Evolutionary conservation across 2,329 filamentous ascomycete genomes (phyloP).

Genomic region (Colletotrichum ledebouriae): DNA sequence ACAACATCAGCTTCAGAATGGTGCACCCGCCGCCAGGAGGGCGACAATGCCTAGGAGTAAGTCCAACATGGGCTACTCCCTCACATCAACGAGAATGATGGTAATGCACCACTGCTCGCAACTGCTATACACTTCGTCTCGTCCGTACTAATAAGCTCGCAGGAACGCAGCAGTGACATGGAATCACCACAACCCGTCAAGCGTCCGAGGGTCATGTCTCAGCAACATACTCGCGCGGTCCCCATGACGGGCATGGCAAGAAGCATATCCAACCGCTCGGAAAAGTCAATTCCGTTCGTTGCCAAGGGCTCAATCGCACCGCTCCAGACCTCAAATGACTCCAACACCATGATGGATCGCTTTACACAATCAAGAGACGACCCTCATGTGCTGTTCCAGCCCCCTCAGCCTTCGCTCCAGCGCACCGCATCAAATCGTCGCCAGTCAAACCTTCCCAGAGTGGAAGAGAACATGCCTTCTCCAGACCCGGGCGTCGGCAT

Average conservation of each 20-base stretch:
- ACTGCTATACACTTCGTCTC: slow-evolving; percentile 3
- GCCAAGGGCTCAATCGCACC: slow-evolving; percentile 53
- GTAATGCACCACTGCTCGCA: slow-evolving; percentile 25
- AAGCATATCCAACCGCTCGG: slow-evolving; percentile 58
- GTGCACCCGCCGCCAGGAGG: slow-evolving; percentile 20
- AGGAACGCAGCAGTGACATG: slow-evolving; percentile 46
- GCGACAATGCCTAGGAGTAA: slow-evolving; percentile 41
- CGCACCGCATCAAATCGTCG: slow-evolving; percentile 47
- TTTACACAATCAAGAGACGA: slow-evolving; percentile 52
- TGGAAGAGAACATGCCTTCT: slow-evolving; percentile 52
- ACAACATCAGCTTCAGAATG: slow-evolving; percentile 33
- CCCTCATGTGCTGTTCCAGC: slow-evolving; percentile 44
- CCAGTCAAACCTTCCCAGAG: slow-evolving; percentile 49
- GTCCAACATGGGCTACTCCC: slow-evolving; percentile 41
- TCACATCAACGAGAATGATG: slow-evolving; percentile 34
- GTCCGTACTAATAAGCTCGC: slow-evolving; percentile 35
- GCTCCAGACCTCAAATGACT: slow-evolving; percentile 45
- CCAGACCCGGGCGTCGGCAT: slow-evolving; percentile 51
- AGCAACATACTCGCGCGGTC: slow-evolving; percentile 45
- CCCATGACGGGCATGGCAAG: slow-evolving; percentile 48
- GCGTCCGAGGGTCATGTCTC: slow-evolving; percentile 53
- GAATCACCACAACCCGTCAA: slow-evolving; percentile 48
- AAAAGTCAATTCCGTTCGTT: slow-evolving; percentile 56
- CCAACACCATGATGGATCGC: slow-evolving; percentile 47
- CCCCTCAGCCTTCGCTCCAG: slow-evolving; percentile 45